Base-by-base conservation (phyloP, 768 basidiomycete species). In the Collybia mongolica region DNA sequence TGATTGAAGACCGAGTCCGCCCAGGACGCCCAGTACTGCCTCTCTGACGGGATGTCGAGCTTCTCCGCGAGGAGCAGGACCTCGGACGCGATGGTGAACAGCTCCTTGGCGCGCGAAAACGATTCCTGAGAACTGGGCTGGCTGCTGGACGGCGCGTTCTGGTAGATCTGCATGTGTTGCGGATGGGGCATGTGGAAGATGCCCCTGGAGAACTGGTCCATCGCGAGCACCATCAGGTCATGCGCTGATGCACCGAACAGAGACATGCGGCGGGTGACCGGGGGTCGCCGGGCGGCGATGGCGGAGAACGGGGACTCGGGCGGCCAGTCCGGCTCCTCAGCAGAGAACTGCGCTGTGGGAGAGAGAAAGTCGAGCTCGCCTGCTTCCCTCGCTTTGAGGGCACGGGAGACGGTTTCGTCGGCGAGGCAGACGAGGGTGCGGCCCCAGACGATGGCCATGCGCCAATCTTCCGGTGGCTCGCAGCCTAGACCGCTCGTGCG, bases 111-210 rank as follows among this genome's bases (percentile, higher is more conserved):
- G 5, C 83, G 77, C 3, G 80, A 80, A 65, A 83, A 83, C 1
- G 69, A 54, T 28, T 66, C 66, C 18, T 59, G 58, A 28, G 46
- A n/a, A n/a, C n/a, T 49, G 22, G 55, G 51, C 49, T 53, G 54
- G 18, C 51, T 56, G 19, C 46, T 46, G 20, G 57, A 44, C 28
- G 57, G 43, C 17, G 49, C 44, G 17, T 49, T 48, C 24, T 29
- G 40, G 28, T 35, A 36, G 44, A 9, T 23, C 39, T 49, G 44
- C 37, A 40, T 38, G 45, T 66, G 65, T 17, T 64, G 61, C 6
- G 70, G 72, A 55, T 82, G 83, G 1, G 84, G 86, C 84, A 86
- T 85, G 61, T 84, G 80, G 60, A 88, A 81, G 49, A 86, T 84
- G 5, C 84, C 86, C 18, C 84, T 71, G 5, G 78, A 78, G 60